A percentile compares a stretch with the other conserved stretches of the same genome.
Conservation (phyloP, 352 stramenopile species). For the Pythium vanterpoolii region DNA sequence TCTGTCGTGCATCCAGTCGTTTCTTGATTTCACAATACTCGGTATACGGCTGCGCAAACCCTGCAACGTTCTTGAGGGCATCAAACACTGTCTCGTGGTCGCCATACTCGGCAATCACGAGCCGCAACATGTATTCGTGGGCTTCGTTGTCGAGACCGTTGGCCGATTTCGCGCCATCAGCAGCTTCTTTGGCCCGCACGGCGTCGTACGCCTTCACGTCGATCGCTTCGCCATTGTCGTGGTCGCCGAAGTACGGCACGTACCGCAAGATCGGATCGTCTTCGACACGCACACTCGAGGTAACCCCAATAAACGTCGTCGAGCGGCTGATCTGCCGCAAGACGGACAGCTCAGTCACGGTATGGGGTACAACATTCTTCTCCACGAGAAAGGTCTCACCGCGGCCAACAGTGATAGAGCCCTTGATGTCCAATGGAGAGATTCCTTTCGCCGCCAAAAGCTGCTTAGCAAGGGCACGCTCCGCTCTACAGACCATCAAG, state of each 20-base stretch:
- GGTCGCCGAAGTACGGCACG: constrained; percentile 91
- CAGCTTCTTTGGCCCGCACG: constrained; percentile 24
- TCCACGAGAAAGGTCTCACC: constrained; percentile 25
- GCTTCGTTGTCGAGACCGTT: constrained; percentile 62
- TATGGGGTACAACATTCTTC: constrained; percentile 15
- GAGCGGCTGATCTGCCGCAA: constrained; percentile 58
- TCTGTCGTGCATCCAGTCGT: constrained; percentile 35
- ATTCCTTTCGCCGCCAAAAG: constrained; percentile 1
- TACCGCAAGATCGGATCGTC: constrained; percentile 89
- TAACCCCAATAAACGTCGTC: constrained; percentile 65
- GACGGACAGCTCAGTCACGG: constrained; percentile 7
- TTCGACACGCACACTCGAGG: constrained; percentile 69
- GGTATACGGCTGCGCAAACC: constrained; percentile 54
- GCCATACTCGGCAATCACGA: constrained; percentile 55
- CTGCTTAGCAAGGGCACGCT: constrained; percentile 18
- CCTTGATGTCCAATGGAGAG: constrained; percentile 10
- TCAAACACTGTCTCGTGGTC: constrained; percentile 53
- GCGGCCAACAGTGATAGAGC: constrained; percentile 16
- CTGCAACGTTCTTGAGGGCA: constrained; percentile 52
- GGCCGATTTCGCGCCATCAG: constrained; percentile 12
- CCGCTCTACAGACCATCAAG: constrained; percentile 1
- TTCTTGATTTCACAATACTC: constrained; percentile 78
- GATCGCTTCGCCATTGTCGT: constrained; percentile 80
- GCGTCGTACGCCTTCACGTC: constrained; percentile 68
- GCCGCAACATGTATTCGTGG: constrained; percentile 67